phyloP scores from a whole-genome alignment of 106 monocot species.

The Dioscorea zingiberensis region DNA sequence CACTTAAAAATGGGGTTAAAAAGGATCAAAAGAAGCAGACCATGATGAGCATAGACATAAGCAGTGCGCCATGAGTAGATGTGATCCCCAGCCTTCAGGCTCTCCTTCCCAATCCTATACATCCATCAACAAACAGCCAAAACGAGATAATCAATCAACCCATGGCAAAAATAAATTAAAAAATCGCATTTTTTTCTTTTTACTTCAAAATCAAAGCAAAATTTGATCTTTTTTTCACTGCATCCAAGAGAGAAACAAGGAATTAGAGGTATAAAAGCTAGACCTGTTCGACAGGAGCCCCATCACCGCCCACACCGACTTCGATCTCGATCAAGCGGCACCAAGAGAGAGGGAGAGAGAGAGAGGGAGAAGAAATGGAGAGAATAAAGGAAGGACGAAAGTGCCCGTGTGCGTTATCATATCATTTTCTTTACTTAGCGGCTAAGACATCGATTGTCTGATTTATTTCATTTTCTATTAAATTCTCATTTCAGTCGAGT shows the following conservation, averaged over 20 bases:
- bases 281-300: constrained; percentile 40
- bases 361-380: background rate
- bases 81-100: constrained; percentile 91
- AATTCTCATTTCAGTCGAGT: too few relatives aligned
- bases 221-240: background rate
- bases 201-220: too few relatives aligned
- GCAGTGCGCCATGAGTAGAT: constrained; percentile 91
- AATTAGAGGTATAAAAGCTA: background rate
- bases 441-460: too few relatives aligned
- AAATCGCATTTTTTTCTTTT: too few relatives aligned
- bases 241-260: background rate
- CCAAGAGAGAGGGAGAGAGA: background rate
- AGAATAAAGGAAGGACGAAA: too few relatives aligned
- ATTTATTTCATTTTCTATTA: too few relatives aligned
- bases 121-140: background rate
- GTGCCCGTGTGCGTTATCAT: too few relatives aligned
- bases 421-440: too few relatives aligned
- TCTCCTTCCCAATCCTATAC: constrained; percentile 44
- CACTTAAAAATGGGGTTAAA: too few relatives aligned
- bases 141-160: background rate
- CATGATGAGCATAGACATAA: constrained; percentile 89
- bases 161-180: too few relatives aligned
- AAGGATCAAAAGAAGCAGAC: constrained; percentile 24
- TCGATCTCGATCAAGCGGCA: background rate
- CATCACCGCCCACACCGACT: background rate